phyloP scores from a whole-genome alignment of 2,329 filamentous ascomycete species.

The Plectosphaerella plurivora region DNA sequence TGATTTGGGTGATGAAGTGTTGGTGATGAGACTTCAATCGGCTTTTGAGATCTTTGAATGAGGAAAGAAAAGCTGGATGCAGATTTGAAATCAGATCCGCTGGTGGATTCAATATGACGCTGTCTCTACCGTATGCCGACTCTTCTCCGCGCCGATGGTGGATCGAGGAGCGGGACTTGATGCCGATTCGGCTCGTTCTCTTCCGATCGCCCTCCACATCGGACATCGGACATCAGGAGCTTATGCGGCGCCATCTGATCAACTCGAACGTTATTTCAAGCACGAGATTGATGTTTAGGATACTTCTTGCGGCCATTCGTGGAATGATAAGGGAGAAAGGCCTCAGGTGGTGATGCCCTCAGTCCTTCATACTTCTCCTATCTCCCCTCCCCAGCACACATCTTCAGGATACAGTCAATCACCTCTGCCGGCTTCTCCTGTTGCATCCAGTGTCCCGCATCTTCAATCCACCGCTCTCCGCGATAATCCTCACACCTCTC shows the following conservation, averaged over 20 bases:
- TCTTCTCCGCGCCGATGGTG: not conserved
- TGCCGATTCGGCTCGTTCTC: not conserved
- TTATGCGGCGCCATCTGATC: no score
- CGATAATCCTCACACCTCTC: slow-evolving; percentile 45
- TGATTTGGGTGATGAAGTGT: not conserved
- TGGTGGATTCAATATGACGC: not conserved
- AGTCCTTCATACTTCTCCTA: not conserved
- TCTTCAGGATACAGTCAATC: not conserved
- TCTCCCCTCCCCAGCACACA: not conserved
- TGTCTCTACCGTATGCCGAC: not conserved
- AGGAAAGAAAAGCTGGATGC: not conserved
- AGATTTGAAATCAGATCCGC: not conserved
- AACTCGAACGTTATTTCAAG: no score
- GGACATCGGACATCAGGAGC: not conserved
- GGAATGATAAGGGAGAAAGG: no score
- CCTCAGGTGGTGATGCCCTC: no score
- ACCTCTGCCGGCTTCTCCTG: slow-evolving; percentile 53
- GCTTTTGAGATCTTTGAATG: not conserved
- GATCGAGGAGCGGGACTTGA: not conserved
- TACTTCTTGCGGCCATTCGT: no score
- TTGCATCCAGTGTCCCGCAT: slow-evolving; percentile 67
- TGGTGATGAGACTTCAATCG: no score
- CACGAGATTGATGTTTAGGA: no score
- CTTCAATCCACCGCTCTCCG: slow-evolving; percentile 48
- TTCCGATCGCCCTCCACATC: not conserved